phyloP scores from a whole-genome alignment of 352 stramenopile genomes.

The Globisporangium okanoganense region DNA sequence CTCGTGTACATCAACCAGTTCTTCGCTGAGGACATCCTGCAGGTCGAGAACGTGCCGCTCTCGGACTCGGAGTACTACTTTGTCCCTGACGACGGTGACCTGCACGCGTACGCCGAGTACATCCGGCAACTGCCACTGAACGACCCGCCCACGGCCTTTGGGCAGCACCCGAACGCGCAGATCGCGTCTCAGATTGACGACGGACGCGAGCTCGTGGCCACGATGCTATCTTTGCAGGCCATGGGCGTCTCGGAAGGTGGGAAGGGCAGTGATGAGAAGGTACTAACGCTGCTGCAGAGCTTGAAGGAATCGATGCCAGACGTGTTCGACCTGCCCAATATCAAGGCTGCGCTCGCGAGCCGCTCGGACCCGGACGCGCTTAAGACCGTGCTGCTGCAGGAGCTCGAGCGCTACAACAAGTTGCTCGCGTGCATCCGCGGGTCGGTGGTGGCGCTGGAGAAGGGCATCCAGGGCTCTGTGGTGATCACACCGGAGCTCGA shows the following conservation, averaged over 20 bases:
- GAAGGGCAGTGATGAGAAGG: slow-evolving; percentile 87
- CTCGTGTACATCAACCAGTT: slow-evolving; percentile 96
- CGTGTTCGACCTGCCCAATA: slow-evolving; percentile 83
- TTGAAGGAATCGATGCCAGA: slow-evolving; percentile 88
- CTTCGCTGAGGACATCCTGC: slow-evolving; percentile 89
- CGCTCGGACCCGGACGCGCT: slow-evolving; percentile 88
- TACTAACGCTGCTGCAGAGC: slow-evolving; percentile 76
- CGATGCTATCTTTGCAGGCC: slow-evolving; percentile 89
- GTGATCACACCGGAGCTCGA: slow-evolving; percentile 96
- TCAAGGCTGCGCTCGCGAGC: slow-evolving; percentile 63
- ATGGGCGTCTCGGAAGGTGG: slow-evolving; percentile 76
- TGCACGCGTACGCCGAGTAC: slow-evolving; percentile 87
- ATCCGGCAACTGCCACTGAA: slow-evolving; percentile 89
- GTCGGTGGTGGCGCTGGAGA: slow-evolving; percentile 84
- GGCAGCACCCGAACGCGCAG: slow-evolving; percentile 95
- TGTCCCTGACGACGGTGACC: slow-evolving; percentile 90
- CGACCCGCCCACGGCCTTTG: slow-evolving; percentile 91
- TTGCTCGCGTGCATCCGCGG: slow-evolving; percentile 74
- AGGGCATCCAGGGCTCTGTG: slow-evolving; percentile 91
- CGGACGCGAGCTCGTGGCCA: slow-evolving; percentile 83
- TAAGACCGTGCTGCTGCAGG: slow-evolving; percentile 94
- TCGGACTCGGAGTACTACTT: slow-evolving; percentile 92
- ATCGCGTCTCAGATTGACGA: slow-evolving; percentile 95
- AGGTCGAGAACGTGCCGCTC: slow-evolving; percentile 82
- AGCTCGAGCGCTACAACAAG: slow-evolving; percentile 94